Base-by-base conservation (phyloP, 2,329 filamentous ascomycete genomes). In the Colletotrichum cordylinicola region DNA sequence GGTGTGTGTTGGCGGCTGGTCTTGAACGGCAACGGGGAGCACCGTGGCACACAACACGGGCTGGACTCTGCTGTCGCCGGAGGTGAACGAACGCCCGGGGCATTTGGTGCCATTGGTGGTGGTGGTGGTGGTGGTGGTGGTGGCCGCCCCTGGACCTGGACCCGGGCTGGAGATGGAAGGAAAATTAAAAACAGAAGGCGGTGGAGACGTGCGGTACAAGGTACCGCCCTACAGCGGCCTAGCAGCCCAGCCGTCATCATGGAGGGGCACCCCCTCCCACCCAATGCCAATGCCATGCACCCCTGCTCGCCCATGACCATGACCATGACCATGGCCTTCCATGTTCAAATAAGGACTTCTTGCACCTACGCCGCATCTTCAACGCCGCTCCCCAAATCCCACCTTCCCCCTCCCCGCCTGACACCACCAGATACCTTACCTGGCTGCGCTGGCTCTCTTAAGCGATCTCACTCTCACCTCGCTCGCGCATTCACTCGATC, bases 291-390 rank as follows among this genome's bases (percentile, higher is more conserved):
- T 37, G 27, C 55, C 43, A 56, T 29, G 39, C 43, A 27, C 21
- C 6, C 56, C 56, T n/a, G 27, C 16, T n/a, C 56, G 27, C 56
- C 24, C 56, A 29, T 33, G 27, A 60, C 31, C 58, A 29, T 33
- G 27, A 60, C 31, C 58, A 29, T 33, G n/a, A 60, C 55, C 52
- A 56, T 64, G 70, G 72, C 70, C 67, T 37, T 12, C 72, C 64
- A 64, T 76, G 70, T 76, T 76, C 74, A 76, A 76, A 76, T 76
- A 76, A 76, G 70, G 70, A 74, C 74, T 69, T 52, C 43, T 52
- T 74, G 58, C 35, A 24, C 43, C 64, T 68, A 21, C 73, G 74
- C 74, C 74, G 74, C 74, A 69, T 76, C 74, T 76, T 76, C 70
- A 69, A 76, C 74, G 74, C 74, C 73, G 68, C 65, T 29, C 43